Conservation (phyloP, 495 filamentous ascomycete genomes). For the Penicillium herquei region DNA sequence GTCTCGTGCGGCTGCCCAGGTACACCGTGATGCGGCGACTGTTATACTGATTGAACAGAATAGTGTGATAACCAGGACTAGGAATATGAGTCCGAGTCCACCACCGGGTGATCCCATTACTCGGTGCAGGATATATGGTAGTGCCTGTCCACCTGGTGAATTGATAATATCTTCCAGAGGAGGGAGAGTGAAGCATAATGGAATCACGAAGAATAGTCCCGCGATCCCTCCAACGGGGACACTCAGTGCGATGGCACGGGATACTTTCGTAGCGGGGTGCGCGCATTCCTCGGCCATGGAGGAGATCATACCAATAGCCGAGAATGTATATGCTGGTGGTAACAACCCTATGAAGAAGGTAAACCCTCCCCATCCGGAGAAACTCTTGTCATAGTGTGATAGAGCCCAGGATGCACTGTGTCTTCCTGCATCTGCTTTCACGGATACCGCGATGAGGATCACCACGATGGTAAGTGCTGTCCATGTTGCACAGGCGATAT, state of each 20-base stretch:
- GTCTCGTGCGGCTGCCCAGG: conserved; percentile 62
- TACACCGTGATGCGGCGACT: conserved; percentile 56
- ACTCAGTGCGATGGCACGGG: conserved; percentile 43
- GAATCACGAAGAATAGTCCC: conserved; percentile 49
- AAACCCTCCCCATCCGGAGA: conserved; percentile 45
- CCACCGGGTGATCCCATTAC: conserved; percentile 50
- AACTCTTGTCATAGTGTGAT: conserved; percentile 47
- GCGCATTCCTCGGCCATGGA: conserved; percentile 52
- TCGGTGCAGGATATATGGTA: conserved; percentile 47
- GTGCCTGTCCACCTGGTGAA: conserved; percentile 40
- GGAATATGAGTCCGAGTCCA: conserved; percentile 43
- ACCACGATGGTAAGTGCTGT: conserved; percentile 38
- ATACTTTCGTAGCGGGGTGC: conserved; percentile 44
- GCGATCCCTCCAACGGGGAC: conserved; percentile 41
- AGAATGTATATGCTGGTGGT: conserved; percentile 52
- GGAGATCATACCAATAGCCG: conserved; percentile 51
- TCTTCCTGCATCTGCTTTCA: conserved; percentile 42
- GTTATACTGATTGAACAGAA: conserved; percentile 64
- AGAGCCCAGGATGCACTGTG: conserved; percentile 44
- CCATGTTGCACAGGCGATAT: conserved; percentile 45
- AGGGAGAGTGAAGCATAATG: conserved; percentile 47
- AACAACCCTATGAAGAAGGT: conserved; percentile 54
- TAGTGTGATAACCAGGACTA: conserved; percentile 61
- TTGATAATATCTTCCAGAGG: conserved; percentile 40
- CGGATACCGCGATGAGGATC: conserved; percentile 39